phyloP scores from a whole-genome alignment of 371 early-diverging fungal species.

The Syncephalis fuscata region DNA sequence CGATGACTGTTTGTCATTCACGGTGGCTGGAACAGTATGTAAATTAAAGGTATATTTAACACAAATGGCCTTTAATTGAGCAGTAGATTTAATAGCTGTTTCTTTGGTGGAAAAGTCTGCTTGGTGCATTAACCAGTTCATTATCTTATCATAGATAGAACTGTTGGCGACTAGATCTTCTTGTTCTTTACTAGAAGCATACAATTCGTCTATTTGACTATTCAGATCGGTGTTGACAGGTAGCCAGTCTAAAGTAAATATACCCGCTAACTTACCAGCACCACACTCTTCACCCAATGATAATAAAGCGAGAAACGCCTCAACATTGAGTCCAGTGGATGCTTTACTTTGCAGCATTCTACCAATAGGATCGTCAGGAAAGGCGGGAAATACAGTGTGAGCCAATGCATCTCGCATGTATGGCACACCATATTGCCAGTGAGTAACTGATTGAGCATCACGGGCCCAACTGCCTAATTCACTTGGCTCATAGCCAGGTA shows the following conservation, averaged over 20 bases:
- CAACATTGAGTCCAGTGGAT: not conserved
- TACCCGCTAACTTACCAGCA: not conserved
- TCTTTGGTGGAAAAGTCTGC: not conserved
- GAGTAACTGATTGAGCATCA: constrained; percentile 17
- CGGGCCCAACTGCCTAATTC: constrained; percentile 14
- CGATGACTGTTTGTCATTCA: not conserved
- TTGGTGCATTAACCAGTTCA: not conserved
- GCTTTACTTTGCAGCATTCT: constrained; percentile 16
- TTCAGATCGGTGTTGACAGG: too few relatives aligned
- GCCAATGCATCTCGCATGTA: constrained; percentile 21
- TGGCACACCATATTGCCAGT: constrained; percentile 50
- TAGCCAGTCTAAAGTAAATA: not conserved
- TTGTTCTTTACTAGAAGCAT: too few relatives aligned
- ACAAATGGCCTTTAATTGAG: not conserved
- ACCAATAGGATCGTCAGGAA: constrained; percentile 53
- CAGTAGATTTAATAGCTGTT: constrained; percentile 1
- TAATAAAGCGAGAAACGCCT: not conserved
- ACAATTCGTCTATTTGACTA: too few relatives aligned
- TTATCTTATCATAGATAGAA: not conserved
- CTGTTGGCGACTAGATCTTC: too few relatives aligned
- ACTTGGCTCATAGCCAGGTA: constrained; percentile 29
- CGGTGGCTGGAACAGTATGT: not conserved
- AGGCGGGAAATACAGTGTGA: constrained; percentile 39
- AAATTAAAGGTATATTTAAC: not conserved
- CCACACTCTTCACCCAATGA: constrained; percentile 3